Conservation (phyloP, 2,329 filamentous ascomycete genomes). For the Apiospora arundinis region DNA sequence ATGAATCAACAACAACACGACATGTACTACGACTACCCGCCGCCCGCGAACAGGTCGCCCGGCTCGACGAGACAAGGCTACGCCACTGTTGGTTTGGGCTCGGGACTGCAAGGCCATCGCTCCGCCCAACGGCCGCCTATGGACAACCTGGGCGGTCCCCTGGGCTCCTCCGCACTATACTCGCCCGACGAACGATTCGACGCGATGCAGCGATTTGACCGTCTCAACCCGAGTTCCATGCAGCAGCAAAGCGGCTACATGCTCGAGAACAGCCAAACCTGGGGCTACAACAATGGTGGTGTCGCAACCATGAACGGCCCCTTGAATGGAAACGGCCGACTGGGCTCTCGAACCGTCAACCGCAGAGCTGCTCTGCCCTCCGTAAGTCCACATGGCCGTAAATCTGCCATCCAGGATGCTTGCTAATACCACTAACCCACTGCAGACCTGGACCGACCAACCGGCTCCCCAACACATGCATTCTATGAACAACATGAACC, state of each 20-base stretch:
- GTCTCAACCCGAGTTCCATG: conserved; percentile 31
- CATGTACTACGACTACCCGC: conserved; percentile 76
- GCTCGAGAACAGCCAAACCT: conserved; percentile 76
- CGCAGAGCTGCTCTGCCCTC: conserved; percentile 71
- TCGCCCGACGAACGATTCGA: conserved; percentile 68
- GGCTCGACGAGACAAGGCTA: conserved; percentile 71
- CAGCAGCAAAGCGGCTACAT: conserved; percentile 54
- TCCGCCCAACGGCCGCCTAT: conserved; percentile 80
- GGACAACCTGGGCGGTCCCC: conserved; percentile 69
- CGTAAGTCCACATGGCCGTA: conserved; percentile 60
- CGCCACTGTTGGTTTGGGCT: conserved; percentile 63
- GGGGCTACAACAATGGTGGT: conserved; percentile 67
- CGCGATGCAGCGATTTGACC: conserved; percentile 50
- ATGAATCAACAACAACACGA: conserved; percentile 65
- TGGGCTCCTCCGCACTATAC: conserved; percentile 71
- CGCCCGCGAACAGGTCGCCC: conserved; percentile 70
- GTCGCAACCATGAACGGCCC: conserved; percentile 69
- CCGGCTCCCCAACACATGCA: conserved; percentile 48
- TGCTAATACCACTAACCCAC: conserved; percentile 8
- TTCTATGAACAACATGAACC: conserved; percentile 42
- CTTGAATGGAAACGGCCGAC: conserved; percentile 67
- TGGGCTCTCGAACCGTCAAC: conserved; percentile 55
- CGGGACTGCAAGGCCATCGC: conserved; percentile 56
- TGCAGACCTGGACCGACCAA: conserved; percentile 60
- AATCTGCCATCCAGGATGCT: not conserved